Base-by-base conservation (phyloP, 2,329 filamentous ascomycete species). In the Exophiala dermatitidis region DNA sequence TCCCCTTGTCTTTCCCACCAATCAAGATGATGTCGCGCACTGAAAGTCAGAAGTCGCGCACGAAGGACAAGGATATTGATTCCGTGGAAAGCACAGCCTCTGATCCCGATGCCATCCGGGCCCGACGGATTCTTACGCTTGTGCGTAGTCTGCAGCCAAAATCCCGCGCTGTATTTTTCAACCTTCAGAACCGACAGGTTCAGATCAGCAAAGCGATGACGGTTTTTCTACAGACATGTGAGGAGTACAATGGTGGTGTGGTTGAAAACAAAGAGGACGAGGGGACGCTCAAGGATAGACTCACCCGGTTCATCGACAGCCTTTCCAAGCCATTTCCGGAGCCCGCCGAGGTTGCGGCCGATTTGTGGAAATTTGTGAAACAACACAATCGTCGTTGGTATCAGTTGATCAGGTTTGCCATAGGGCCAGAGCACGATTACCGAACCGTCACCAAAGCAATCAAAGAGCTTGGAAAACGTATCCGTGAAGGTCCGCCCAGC, bases 291-390 rank as follows among this genome's bases (percentile, higher is more conserved):
- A 89, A 89, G 62, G 74, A 76, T 6, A 84, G 84, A 51, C 77
- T 98, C 31, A 81, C 83, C 53, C 83, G 79, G 61, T 81, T 89
- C 8, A 82, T 94, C 42, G 77, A 85, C 48, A 88, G 84, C 66
- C 74, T 95, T 40, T 78, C 83, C 3, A 82, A 83, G 58, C 84
- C 84, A 52, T 81, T 95, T 49, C 88, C 90, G 0, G 91, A 98
- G 62, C 72, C 82, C 0, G 68, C 80, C 48, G 83, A 85, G 60
- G 84, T 87, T 12, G 81, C 80, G 33, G 80, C 82, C 10, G 90
- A 97, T 68, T 74, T 98, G 8, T 84, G 88, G 72, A 94, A 88
- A 64, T 97, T 96, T 66, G 90, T 89, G 36, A 95, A 91, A 69
- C 78, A 85, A 62, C 88, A 97, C 64, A 90, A 98, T 67, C 85